Evolutionary conservation across 2,329 filamentous ascomycete genomes (phyloP).

Genomic region (Cordyceps tenuipes): DNA sequence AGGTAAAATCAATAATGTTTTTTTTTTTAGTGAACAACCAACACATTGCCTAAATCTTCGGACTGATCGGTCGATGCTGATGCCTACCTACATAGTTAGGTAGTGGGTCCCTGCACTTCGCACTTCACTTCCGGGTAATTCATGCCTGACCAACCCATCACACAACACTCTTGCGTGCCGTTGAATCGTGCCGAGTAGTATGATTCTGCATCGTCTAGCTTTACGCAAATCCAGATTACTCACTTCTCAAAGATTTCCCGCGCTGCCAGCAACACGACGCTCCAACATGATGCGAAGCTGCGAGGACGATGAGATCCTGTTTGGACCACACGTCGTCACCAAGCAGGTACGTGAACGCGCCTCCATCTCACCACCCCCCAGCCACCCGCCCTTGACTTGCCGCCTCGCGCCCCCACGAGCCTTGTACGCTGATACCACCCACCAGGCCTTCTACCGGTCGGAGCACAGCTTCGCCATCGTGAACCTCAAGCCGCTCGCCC

Average conservation of each 20-base stretch:
- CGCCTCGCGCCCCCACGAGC: too few species aligned
- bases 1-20: not conserved
- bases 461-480: conserved; percentile 77
- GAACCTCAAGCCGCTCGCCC: conserved; percentile 89
- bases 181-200: not conserved
- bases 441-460: conserved; percentile 79
- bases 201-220: not conserved
- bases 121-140: not conserved
- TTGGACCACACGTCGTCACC: conserved; percentile 70
- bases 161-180: not conserved
- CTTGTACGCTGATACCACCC: too few species aligned
- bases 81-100: too few species aligned
- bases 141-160: not conserved
- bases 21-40: not conserved
- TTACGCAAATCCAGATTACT: not conserved
- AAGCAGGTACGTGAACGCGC: conserved; percentile 48
- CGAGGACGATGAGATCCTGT: conserved; percentile 40
- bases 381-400: not conserved
- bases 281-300: conserved; percentile 21
- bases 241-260: not conserved
- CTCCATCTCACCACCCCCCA: not conserved
- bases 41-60: too few species aligned
- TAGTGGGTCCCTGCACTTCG: not conserved
- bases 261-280: conserved; percentile 15
- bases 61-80: too few species aligned